These are phyloP conservation scores for Primulina tabacum DNA, from an alignment of 257 asterid genomes.

Conservation along the genomic window DNA sequence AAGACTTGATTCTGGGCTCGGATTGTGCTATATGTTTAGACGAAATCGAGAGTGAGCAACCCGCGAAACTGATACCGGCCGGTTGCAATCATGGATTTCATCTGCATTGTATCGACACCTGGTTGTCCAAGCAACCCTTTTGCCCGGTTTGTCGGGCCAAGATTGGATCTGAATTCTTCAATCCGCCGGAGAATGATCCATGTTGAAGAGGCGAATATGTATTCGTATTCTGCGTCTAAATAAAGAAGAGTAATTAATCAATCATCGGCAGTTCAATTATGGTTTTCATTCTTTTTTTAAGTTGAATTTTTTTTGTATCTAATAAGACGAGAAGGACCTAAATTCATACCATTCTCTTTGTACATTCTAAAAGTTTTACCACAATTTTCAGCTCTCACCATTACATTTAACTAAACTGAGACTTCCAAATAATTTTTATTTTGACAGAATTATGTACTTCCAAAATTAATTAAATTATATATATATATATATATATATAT, in stretches of 20 bases:
- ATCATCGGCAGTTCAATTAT: background rate
- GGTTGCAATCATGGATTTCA: slow-evolving; percentile 91
- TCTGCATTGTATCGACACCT: slow-evolving; percentile 64
- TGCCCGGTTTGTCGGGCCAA: slow-evolving; percentile 80
- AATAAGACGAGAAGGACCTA: background rate
- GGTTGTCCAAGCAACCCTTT: slow-evolving; percentile 60
- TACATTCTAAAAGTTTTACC: background rate
- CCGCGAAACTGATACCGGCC: slow-evolving; percentile 70
- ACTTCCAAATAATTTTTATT: no score
- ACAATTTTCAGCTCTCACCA: background rate
- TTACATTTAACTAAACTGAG: no score
- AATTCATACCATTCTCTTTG: background rate
- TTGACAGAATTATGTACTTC: no score
- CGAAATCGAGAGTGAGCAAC: slow-evolving; percentile 53
- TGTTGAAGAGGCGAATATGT: slow-evolving; percentile 31
- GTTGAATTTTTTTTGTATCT: background rate
- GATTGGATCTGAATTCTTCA: slow-evolving; percentile 46
- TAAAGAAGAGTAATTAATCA: no score
- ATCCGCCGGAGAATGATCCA: slow-evolving; percentile 44
- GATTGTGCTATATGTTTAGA: slow-evolving; percentile 92
- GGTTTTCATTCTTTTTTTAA: background rate
- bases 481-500: no score
- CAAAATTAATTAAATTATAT: no score
- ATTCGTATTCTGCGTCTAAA: slow-evolving; percentile 3
- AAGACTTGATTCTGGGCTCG: slow-evolving; percentile 53